A percentile compares a stretch with the other conserved stretches of the same genome.
Evolutionary conservation across 495 filamentous ascomycete species (phyloP).

Genomic region (Penicillium malachiteum): DNA sequence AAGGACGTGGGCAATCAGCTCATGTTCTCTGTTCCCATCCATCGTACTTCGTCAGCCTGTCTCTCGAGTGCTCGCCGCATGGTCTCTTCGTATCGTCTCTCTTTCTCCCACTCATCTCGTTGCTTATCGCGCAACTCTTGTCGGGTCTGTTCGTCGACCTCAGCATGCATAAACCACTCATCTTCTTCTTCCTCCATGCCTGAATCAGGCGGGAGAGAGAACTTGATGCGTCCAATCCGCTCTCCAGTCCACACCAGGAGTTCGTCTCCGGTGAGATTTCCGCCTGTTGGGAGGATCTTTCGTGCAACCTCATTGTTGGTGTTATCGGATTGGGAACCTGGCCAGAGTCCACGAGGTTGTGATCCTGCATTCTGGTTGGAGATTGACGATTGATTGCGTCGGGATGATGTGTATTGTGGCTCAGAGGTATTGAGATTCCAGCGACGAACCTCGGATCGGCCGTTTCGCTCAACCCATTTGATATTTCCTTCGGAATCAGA

Average conservation of each 20-base stretch:
- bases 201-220: constrained; percentile 48
- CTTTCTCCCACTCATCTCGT: constrained; percentile 38
- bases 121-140: constrained; percentile 42
- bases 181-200: constrained; percentile 46
- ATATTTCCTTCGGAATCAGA: constrained; percentile 81
- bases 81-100: constrained; percentile 59
- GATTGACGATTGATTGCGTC: constrained; percentile 1
- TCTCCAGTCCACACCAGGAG: constrained; percentile 81
- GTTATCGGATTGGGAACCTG: constrained; percentile 16
- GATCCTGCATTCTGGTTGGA: neutral
- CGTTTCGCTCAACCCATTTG: constrained; percentile 91
- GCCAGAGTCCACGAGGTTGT: constrained; percentile 32
- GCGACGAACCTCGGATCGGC: constrained; percentile 72
- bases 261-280: constrained; percentile 54
- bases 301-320: constrained; percentile 55
- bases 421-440: constrained; percentile 61
- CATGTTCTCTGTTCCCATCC: constrained; percentile 68
- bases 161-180: constrained; percentile 33
- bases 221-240: constrained; percentile 68
- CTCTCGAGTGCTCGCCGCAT: constrained; percentile 75
- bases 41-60: constrained; percentile 81
- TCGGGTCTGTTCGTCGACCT: constrained; percentile 37
- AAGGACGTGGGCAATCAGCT: constrained; percentile 13
- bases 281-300: constrained; percentile 66
- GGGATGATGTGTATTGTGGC: constrained; percentile 17